Evolutionary conservation across 2,329 filamentous ascomycete species (phyloP).

Genomic region (Fusarium sp.): DNA sequence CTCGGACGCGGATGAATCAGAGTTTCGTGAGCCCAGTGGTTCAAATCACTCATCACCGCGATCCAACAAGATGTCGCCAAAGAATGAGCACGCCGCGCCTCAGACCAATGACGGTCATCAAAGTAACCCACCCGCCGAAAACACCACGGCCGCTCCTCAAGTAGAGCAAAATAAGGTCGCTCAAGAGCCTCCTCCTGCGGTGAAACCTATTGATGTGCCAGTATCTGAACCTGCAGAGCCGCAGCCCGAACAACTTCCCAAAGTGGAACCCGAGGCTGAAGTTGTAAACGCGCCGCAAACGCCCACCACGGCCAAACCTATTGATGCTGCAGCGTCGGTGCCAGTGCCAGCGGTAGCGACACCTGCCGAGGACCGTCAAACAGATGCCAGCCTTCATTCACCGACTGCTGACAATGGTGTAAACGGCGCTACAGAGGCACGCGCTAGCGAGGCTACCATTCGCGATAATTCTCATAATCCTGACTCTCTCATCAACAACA

Average conservation of each 20-base stretch:
- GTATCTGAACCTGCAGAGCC: conserved; percentile 38
- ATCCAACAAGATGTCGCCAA: conserved; percentile 39
- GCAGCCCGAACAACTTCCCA: conserved; percentile 34
- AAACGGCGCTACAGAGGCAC: conserved; percentile 22
- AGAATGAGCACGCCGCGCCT: conserved; percentile 34
- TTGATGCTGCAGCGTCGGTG: conserved; percentile 10
- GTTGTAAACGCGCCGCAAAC: conserved; percentile 24
- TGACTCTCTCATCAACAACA: conserved; percentile 16
- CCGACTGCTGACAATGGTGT: conserved; percentile 14
- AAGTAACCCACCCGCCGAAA: conserved; percentile 14
- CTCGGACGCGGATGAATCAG: conserved; percentile 53
- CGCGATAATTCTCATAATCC: conserved; percentile 17
- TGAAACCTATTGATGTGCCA: conserved; percentile 35
- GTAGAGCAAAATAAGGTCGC: neutral
- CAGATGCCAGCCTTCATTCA: conserved; percentile 25
- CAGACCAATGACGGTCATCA: conserved; percentile 12
- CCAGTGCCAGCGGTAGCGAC: conserved; percentile 9
- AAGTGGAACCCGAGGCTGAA: conserved; percentile 39
- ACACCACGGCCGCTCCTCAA: conserved; percentile 16
- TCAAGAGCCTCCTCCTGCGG: conserved; percentile 19
- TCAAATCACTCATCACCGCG: conserved; percentile 52
- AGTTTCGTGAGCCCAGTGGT: conserved; percentile 43
- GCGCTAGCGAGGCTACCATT: conserved; percentile 15
- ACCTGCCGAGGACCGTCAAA: conserved; percentile 16
- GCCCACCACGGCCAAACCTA: conserved; percentile 1